Evolutionary conservation across 345 rosid species (phyloP).

Genomic region (Salix viminalis): DNA sequence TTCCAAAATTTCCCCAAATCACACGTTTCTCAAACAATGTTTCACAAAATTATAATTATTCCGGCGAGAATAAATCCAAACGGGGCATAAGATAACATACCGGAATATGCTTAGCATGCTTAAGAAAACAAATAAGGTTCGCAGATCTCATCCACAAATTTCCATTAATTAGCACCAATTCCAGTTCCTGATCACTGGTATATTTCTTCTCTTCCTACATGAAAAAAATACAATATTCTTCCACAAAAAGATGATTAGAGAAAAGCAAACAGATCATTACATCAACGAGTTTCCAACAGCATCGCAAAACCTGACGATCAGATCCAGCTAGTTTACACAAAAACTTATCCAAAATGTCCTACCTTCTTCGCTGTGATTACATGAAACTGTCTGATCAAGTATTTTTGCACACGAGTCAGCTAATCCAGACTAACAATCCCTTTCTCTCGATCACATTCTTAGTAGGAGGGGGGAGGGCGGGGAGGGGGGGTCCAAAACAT

Average conservation of each 20-base stretch:
- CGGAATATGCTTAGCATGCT: conserved; percentile 7
- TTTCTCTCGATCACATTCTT: neutral
- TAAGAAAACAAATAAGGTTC: neutral
- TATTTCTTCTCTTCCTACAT: conserved; percentile 18
- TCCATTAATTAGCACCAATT: conserved; percentile 1
- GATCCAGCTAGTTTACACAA: conserved; percentile 19
- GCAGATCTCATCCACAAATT: conserved; percentile 1
- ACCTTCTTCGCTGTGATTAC: conserved; percentile 25
- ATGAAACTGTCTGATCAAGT: conserved; percentile 12
- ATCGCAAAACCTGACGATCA: conserved; percentile 8
- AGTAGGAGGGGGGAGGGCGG: conserved; percentile 58
- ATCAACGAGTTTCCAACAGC: conserved; percentile 6
- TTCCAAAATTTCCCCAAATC: neutral
- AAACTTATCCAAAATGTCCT: conserved; percentile 7
- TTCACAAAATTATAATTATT: neutral
- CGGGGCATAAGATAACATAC: neutral
- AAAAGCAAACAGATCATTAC: neutral
- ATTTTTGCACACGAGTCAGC: conserved; percentile 17
- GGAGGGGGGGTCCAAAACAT: conserved; percentile 73
- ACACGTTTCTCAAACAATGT: neutral
- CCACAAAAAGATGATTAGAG: conserved; percentile 9
- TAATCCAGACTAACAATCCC: conserved; percentile 5
- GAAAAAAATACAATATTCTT: conserved; percentile 8
- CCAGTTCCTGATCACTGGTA: conserved; percentile 1
- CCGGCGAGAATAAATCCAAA: neutral